These are phyloP conservation scores for Erodium trifolium DNA, from an alignment of 441 rosid genomes.

Conservation along the genomic window DNA sequence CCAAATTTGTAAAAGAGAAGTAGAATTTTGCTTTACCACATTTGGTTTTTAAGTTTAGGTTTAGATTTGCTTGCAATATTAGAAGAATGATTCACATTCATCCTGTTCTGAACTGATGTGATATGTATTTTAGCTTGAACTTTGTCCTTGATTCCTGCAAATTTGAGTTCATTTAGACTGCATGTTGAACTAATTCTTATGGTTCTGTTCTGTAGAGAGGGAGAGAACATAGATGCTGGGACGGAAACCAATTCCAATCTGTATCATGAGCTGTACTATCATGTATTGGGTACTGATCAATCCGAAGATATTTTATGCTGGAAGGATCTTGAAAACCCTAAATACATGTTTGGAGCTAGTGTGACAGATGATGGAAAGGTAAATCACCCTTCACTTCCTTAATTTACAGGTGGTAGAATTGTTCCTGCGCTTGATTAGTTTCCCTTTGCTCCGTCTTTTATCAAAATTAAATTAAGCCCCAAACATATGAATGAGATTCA, in stretches of 20 bases:
- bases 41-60: not conserved
- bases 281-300: conserved; percentile 73
- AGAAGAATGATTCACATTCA: not conserved
- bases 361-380: conserved; percentile 90
- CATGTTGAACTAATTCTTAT: conserved; percentile 2
- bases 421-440: not conserved
- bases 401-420: not conserved
- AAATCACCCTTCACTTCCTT: not conserved
- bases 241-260: conserved; percentile 81
- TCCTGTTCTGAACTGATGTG: not conserved
- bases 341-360: conserved; percentile 38
- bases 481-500: not conserved
- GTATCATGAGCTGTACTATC: conserved; percentile 69
- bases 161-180: not conserved
- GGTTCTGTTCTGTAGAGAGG: conserved; percentile 45
- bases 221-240: conserved; percentile 78
- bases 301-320: conserved; percentile 87
- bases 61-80: not conserved
- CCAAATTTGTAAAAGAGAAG: conserved; percentile 4
- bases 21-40: not conserved
- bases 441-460: not conserved
- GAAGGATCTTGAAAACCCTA: conserved; percentile 78
- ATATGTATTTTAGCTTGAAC: too few relatives aligned
- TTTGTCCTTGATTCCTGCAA: not conserved
- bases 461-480: not conserved